These are phyloP conservation scores for Aspergillus nidulans DNA, from an alignment of 495 filamentous ascomycete species.

Conservation along the genomic window DNA sequence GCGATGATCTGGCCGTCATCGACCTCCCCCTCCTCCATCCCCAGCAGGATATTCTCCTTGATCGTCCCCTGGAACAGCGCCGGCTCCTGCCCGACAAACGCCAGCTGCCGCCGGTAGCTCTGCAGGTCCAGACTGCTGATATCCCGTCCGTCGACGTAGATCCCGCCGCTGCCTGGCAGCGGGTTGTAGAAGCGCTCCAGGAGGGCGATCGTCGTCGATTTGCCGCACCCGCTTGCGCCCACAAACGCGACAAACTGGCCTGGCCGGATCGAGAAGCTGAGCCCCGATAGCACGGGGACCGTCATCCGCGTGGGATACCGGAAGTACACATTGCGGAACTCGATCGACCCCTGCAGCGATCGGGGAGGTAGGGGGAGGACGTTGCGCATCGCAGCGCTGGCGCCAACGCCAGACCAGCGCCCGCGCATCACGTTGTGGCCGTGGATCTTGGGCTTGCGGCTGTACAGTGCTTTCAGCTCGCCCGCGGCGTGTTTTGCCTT, in stretches of 20 bases:
- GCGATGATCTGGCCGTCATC: conserved; percentile 61
- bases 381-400: too few species aligned
- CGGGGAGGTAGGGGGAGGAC: conserved; percentile 39
- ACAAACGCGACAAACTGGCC: conserved; percentile 79
- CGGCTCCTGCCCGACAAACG: conserved; percentile 81
- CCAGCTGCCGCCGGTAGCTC: conserved; percentile 69
- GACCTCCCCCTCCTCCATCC: conserved; percentile 49
- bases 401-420: too few species aligned
- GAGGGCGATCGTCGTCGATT: conserved; percentile 72
- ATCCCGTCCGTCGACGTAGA: conserved; percentile 70
- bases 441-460: conserved; percentile 64
- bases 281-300: conserved; percentile 66
- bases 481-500: conserved; percentile 76
- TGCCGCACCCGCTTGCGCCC: conserved; percentile 76
- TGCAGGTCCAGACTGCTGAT: conserved; percentile 68
- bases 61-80: conserved; percentile 82
- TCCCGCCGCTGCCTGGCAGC: conserved; percentile 48
- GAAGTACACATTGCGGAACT: conserved; percentile 77
- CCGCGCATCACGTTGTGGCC: conserved; percentile 57
- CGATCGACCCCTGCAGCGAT: conserved; percentile 58
- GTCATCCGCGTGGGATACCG: conserved; percentile 73
- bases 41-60: conserved; percentile 75
- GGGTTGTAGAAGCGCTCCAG: conserved; percentile 84
- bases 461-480: conserved; percentile 69
- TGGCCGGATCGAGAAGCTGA: conserved; percentile 64